Percentiles rank a stretch among this genome's conserved stretches.
Conservation (phyloP, 345 rosid genomes). For the Corymbia maculata region DNA sequence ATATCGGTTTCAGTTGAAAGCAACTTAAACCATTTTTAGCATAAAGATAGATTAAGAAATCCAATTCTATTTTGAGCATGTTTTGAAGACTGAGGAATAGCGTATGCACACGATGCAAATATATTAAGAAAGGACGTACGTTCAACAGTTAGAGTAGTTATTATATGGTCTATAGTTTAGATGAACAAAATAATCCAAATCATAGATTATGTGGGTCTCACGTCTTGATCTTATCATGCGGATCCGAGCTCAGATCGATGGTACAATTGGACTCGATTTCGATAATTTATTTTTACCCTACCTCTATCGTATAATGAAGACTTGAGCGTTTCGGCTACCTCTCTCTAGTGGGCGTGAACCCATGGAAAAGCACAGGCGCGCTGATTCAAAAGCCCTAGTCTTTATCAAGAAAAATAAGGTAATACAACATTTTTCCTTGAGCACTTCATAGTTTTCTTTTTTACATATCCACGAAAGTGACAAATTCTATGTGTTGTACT, state of each 20-base stretch:
- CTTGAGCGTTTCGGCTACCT: no score
- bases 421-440: not conserved
- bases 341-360: not conserved
- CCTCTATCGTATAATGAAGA: not conserved
- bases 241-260: accelerated
- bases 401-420: not conserved
- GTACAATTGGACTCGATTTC: not conserved
- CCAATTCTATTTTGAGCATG: not conserved
- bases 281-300: no score
- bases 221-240: not conserved
- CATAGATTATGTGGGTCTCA: not conserved
- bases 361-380: not conserved
- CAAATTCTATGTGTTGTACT: not conserved
- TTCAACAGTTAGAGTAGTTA: not conserved
- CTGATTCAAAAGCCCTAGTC: not conserved
- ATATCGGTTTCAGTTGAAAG: not conserved
- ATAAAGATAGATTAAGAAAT: not conserved
- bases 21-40: not conserved
- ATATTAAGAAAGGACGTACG: not conserved
- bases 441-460: not conserved
- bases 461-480: not conserved
- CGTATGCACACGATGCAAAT: not conserved
- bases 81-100: not conserved
- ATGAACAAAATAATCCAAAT: not conserved
- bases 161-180: not conserved